A percentile compares a stretch with the other conserved stretches of the same genome.
Evolutionary conservation across 2,329 filamentous ascomycete genomes (phyloP).

Genomic region (Aspergillus sp.): DNA sequence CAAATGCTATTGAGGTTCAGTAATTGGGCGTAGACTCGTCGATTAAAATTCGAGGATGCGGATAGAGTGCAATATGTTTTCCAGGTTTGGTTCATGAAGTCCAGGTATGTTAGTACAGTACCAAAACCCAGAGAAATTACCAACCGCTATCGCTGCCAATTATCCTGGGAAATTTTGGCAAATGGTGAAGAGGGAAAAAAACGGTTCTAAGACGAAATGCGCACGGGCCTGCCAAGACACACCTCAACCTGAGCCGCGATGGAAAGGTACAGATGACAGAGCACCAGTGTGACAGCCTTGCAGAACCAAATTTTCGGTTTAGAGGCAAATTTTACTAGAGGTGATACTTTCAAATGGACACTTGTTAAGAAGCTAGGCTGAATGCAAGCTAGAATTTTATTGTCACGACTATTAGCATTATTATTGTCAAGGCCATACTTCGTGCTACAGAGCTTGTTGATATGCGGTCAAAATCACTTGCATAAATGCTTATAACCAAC

Average conservation of each 20-base stretch:
- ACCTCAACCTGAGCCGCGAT: no score
- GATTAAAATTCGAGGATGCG: background rate
- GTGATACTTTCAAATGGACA: background rate
- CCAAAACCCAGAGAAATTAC: background rate
- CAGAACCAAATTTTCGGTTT: background rate
- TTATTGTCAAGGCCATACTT: background rate
- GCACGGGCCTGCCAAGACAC: conserved; percentile 7
- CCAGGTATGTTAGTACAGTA: background rate
- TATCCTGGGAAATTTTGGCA: background rate
- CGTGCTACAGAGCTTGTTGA: background rate
- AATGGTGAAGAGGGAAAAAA: background rate
- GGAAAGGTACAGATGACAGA: no score
- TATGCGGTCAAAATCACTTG: background rate
- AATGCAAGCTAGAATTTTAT: background rate
- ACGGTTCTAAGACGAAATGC: background rate
- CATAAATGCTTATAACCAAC: conserved; percentile 43
- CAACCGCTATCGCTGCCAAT: background rate
- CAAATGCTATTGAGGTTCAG: background rate
- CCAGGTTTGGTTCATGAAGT: background rate
- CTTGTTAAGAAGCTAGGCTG: background rate
- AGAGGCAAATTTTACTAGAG: background rate
- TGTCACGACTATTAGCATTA: background rate
- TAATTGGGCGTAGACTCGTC: background rate
- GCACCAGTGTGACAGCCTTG: background rate
- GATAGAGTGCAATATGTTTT: background rate